Conservation (phyloP, 805 yeast species). For the Yarrowia bubula region DNA sequence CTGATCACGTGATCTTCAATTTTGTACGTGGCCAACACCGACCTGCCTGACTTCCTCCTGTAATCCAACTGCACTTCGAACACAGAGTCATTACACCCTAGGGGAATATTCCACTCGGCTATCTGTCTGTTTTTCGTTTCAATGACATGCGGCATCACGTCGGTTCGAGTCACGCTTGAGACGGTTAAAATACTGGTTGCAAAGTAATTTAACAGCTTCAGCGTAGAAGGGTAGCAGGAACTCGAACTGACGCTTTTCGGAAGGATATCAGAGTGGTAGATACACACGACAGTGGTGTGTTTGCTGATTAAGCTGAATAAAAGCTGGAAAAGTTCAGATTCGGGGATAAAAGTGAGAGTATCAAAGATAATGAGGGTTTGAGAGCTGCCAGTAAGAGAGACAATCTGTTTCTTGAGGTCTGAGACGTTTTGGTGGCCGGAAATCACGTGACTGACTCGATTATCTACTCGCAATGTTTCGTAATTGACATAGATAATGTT, state of each 20-base stretch:
- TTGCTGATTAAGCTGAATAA: conserved; percentile 53
- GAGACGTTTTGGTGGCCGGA: conserved; percentile 24
- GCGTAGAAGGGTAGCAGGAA: conserved; percentile 53
- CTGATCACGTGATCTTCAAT: conserved; percentile 42
- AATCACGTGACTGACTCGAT: conserved; percentile 36
- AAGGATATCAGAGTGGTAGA: conserved; percentile 42
- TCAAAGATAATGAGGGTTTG: conserved; percentile 56
- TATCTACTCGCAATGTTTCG: conserved; percentile 52
- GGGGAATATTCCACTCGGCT: conserved; percentile 48
- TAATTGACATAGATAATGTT: conserved; percentile 59
- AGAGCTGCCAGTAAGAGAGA: conserved; percentile 30
- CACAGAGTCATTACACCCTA: conserved; percentile 47
- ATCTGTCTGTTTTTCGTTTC: conserved; percentile 48
- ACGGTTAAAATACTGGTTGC: conserved; percentile 73
- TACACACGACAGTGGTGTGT: conserved; percentile 46
- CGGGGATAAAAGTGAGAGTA: conserved; percentile 59
- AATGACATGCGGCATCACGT: conserved; percentile 34
- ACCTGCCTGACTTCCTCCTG: conserved; percentile 82
- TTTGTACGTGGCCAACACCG: conserved; percentile 57
- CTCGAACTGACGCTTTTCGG: not conserved
- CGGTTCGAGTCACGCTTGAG: conserved; percentile 43
- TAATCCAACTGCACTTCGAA: conserved; percentile 58
- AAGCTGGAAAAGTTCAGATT: conserved; percentile 48
- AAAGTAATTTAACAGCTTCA: conserved; percentile 59
- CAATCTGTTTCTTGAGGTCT: conserved; percentile 33